These are phyloP conservation scores for Fusarium sublunatum DNA, from an alignment of 2,329 filamentous ascomycete species.

Conservation along the genomic window DNA sequence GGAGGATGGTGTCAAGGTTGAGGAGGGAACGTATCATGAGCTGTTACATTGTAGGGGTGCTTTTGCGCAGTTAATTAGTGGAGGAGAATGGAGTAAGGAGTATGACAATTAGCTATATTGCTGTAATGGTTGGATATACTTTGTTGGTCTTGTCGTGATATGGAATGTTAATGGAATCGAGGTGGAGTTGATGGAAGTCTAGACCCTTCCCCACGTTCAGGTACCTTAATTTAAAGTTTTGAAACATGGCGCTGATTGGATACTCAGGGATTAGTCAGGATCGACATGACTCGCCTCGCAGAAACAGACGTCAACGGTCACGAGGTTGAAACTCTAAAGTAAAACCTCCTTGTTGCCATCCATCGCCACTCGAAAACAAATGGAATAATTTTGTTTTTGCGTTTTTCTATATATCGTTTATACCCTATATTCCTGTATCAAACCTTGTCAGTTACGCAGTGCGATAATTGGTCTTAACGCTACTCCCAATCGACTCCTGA, in stretches of 20 bases:
- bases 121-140: slow-evolving; percentile 4
- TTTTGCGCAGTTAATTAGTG: slow-evolving; percentile 61
- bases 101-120: neutral
- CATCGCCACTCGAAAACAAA: neutral
- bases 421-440: too few species aligned
- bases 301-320: slow-evolving; percentile 8
- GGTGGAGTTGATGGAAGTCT: too few species aligned
- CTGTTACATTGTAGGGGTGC: slow-evolving; percentile 60
- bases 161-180: too few species aligned
- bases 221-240: too few species aligned
- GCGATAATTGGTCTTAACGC: neutral
- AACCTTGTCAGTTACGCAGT: neutral
- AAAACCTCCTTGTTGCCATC: slow-evolving; percentile 19
- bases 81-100: slow-evolving; percentile 37
- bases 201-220: too few species aligned
- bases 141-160: too few species aligned
- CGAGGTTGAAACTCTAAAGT: slow-evolving; percentile 28
- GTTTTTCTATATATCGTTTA: neutral
- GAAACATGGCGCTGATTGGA: too few species aligned
- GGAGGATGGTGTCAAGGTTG: slow-evolving; percentile 72
- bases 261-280: neutral
- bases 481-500: neutral
- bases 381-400: neutral
- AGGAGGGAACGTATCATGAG: slow-evolving; percentile 73
- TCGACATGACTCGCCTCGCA: neutral